These are phyloP conservation scores for Botryotinia narcissicola DNA, from an alignment of 2,329 filamentous ascomycete genomes.

Conservation along the genomic window DNA sequence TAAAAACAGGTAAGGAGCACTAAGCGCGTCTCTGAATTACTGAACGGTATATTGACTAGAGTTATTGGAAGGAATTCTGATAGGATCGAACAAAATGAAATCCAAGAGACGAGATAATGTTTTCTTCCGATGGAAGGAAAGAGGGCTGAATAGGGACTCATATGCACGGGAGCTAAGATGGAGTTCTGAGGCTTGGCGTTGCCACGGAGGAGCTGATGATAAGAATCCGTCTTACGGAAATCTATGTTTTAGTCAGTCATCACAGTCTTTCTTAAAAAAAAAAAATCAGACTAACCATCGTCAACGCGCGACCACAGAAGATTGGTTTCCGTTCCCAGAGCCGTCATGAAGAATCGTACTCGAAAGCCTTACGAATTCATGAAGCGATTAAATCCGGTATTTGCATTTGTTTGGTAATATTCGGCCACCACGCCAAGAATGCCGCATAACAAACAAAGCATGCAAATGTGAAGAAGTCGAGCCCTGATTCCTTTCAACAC, in stretches of 20 bases:
- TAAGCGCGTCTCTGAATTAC: not conserved
- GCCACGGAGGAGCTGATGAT: conserved; percentile 41
- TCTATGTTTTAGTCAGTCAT: not conserved
- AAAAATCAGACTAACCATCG: conserved; percentile 34
- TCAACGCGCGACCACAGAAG: conserved; percentile 46
- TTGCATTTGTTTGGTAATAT: conserved; percentile 16
- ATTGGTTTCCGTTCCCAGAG: conserved; percentile 42
- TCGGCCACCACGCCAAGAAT: not conserved
- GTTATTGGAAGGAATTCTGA: conserved; percentile 4
- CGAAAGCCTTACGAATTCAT: conserved; percentile 45
- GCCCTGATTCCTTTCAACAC: not conserved
- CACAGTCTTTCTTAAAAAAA: conserved; percentile 28
- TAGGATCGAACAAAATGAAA: conserved; percentile 4
- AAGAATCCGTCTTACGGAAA: conserved; percentile 33
- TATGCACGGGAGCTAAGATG: conserved; percentile 44
- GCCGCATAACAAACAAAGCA: not conserved
- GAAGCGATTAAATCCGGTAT: conserved; percentile 42
- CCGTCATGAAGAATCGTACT: conserved; percentile 43
- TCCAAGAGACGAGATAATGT: conserved; percentile 31
- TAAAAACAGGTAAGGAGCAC: not conserved
- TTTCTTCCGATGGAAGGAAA: conserved; percentile 40
- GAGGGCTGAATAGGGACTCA: conserved; percentile 48
- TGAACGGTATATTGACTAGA: not conserved
- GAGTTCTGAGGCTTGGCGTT: conserved; percentile 40
- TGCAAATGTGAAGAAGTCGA: not conserved